phyloP scores from a whole-genome alignment of 2,329 filamentous ascomycete species.

The Aspergillus sp. region DNA sequence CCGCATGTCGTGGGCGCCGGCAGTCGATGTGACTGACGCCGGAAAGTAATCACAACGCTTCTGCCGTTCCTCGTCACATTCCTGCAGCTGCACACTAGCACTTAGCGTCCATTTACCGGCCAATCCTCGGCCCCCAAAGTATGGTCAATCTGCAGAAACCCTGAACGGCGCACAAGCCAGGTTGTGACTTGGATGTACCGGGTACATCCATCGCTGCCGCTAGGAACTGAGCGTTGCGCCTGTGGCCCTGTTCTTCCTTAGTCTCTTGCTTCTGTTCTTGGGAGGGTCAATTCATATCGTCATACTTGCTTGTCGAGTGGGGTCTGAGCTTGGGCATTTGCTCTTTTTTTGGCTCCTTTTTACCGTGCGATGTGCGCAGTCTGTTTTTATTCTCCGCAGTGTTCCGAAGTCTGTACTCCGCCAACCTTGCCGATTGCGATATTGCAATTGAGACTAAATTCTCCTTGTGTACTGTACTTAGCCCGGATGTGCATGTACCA shows the following conservation, averaged over 20 bases:
- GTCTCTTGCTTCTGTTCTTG: background rate
- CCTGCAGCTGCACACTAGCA: constrained; percentile 14
- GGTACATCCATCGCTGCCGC: background rate
- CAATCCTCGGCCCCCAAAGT: background rate
- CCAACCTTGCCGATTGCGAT: background rate
- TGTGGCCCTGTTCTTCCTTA: background rate
- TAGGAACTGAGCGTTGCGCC: background rate
- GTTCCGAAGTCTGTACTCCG: background rate
- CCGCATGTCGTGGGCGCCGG: background rate
- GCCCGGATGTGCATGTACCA: background rate
- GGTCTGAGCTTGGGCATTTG: background rate
- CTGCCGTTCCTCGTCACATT: constrained; percentile 17
- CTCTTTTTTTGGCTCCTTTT: background rate
- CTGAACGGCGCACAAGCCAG: constrained; percentile 4
- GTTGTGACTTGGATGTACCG: background rate
- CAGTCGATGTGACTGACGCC: background rate
- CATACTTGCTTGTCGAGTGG: background rate
- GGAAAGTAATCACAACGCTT: constrained; percentile 10
- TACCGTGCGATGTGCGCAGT: background rate
- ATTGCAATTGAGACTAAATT: background rate
- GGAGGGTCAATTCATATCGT: background rate
- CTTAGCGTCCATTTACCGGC: constrained; percentile 7
- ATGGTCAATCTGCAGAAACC: constrained; percentile 10
- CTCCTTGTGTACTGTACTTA: background rate
- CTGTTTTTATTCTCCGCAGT: background rate